Conservation (phyloP, 345 rosid species). For the Noccaea caerulescens region DNA sequence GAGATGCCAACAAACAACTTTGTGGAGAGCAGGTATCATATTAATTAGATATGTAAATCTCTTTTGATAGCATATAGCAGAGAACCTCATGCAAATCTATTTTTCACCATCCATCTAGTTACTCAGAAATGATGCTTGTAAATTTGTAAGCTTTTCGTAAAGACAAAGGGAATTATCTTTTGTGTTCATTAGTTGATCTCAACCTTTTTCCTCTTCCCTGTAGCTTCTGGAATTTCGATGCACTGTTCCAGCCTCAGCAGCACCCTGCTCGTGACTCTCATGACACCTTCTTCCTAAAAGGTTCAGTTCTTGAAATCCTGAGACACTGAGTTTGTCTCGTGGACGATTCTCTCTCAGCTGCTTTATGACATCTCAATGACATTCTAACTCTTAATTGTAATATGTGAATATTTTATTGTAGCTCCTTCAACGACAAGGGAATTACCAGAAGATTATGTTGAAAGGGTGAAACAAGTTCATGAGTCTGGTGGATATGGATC, state of each 20-base stretch:
- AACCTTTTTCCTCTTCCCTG: constrained; percentile 21
- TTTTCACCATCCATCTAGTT: constrained; percentile 19
- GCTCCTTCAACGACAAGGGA: constrained; percentile 79
- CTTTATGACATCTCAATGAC: constrained; percentile 1
- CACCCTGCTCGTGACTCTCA: constrained; percentile 99
- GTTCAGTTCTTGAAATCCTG: constrained; percentile 46
- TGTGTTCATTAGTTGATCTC: constrained; percentile 15
- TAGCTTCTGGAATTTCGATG: constrained; percentile 99
- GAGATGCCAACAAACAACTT: constrained; percentile 96
- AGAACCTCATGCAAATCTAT: constrained; percentile 16
- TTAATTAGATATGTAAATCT: constrained; percentile 10
- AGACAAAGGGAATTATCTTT: background rate
- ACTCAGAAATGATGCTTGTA: background rate
- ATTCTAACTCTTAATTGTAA: background rate
- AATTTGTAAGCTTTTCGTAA: constrained; percentile 7
- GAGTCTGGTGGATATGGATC: constrained; percentile 94
- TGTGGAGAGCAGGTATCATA: constrained; percentile 88
- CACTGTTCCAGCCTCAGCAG: constrained; percentile 94
- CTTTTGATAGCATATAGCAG: constrained; percentile 21
- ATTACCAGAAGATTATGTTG: constrained; percentile 88
- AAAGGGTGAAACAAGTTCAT: constrained; percentile 74
- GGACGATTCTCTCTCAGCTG: background rate
- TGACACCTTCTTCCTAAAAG: constrained; percentile 87
- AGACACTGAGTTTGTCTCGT: constrained; percentile 11
- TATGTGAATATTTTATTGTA: constrained; percentile 42